Evolutionary conservation across 2,329 filamentous ascomycete species (phyloP), one percentile per base, ranked within the genome.

Genomic region (Fonsecaea erecta): DNA sequence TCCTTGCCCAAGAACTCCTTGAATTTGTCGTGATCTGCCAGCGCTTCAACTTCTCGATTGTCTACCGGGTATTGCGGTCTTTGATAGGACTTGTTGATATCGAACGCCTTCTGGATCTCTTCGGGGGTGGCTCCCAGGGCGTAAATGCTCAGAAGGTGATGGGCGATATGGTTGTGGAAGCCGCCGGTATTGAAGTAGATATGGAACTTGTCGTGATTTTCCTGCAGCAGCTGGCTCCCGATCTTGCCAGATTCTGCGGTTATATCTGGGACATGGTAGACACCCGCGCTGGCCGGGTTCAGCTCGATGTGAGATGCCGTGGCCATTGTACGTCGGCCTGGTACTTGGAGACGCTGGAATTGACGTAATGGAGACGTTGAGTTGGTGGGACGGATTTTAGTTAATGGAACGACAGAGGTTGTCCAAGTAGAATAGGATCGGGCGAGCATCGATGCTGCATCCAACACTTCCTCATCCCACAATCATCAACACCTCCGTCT

Each of bases 151-250:
- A 71, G 62, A 8, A 72, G 57, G 18, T 71, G 68, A 52, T 71
- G 71, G 12, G 66, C 68, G 52, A 71, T 71, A 18, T 72, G 70
- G 59, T 71, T 91, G 73, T 97, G 93, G 68, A 90, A 96, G 0
- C 90, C 89, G 1, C 77, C 73, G 0, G 83, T 66, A 67, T 95
- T 96, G 82, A 93, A 96, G 78, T 89, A 96, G 64, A 93, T 89
- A 74, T 96, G 90, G 71, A 93, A 86, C 35, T 78, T 79, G 30
- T 84, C 85, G 69, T 95, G 84, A 73, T 97, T 93, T 63, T 88
- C 80, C 74, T 96, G 91, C 18, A 97, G 79, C 3, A 96, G 77
- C 68, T 90, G 81, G 2, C 87, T 89, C 0, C 85, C 83, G 65
- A 81, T 88, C 43, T 80, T 78, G 0, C 92, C 90, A 0, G 88